Conservation (phyloP, 2,329 filamentous ascomycete genomes). For the Aureobasidium pullulans region DNA sequence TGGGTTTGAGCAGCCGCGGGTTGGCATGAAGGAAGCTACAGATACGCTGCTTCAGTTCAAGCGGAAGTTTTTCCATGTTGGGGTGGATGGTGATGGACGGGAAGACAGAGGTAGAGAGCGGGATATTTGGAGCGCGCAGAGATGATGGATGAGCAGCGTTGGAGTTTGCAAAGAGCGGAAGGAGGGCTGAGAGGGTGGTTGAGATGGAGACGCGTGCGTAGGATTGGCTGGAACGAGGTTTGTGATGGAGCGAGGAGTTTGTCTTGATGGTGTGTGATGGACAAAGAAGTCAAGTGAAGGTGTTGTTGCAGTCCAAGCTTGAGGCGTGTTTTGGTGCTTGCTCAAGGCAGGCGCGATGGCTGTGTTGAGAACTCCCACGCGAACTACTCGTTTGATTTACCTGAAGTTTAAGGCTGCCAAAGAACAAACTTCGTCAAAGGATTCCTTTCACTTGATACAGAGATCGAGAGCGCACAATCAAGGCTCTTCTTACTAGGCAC, state of each 20-base stretch:
- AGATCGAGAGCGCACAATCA: too few relatives aligned
- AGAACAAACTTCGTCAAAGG: too few relatives aligned
- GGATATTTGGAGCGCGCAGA: neutral
- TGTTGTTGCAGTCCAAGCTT: neutral
- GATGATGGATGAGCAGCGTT: neutral
- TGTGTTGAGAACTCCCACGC: too few relatives aligned
- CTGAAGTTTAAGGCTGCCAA: too few relatives aligned
- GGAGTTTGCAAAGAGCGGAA: too few relatives aligned
- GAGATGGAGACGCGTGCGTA: neutral
- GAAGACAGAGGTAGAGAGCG: neutral
- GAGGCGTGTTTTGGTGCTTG: neutral
- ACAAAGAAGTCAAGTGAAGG: neutral
- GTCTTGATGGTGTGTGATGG: neutral
- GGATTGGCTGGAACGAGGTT: neutral
- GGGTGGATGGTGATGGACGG: too few relatives aligned
- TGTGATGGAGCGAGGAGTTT: neutral
- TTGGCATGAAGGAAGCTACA: neutral
- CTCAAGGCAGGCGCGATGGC: neutral
- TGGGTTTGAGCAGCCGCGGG: neutral
- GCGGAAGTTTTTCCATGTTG: neutral
- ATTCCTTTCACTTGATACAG: too few relatives aligned
- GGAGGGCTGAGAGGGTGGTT: neutral
- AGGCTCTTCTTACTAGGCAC: too few relatives aligned
- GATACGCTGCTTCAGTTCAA: conserved; percentile 1
- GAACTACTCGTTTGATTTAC: too few relatives aligned